Conservation (phyloP, 2,329 filamentous ascomycete genomes). For the Reticulascus tulasneorum region DNA sequence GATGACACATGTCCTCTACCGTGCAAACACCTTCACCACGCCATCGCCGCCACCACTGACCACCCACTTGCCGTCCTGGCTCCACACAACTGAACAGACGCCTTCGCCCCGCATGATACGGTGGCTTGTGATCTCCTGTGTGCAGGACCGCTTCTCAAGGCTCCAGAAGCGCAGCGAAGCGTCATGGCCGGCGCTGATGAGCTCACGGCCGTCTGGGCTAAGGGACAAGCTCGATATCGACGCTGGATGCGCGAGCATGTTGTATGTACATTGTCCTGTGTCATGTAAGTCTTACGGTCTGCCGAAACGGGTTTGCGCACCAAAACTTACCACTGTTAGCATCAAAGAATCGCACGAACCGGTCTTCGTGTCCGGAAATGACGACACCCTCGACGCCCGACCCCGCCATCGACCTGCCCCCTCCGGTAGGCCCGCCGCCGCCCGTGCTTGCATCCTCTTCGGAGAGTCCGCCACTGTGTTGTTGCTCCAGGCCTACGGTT, state of each 20-base stretch:
- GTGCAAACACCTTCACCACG: slow-evolving; percentile 85
- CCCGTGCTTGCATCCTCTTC: slow-evolving; percentile 66
- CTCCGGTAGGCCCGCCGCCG: slow-evolving; percentile 75
- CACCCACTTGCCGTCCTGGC: slow-evolving; percentile 89
- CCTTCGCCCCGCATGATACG: slow-evolving; percentile 94
- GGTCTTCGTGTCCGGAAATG: slow-evolving; percentile 94
- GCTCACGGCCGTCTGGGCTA: slow-evolving; percentile 87
- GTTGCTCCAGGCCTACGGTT: slow-evolving; percentile 75
- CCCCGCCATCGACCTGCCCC: slow-evolving; percentile 59
- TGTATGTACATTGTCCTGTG: slow-evolving; percentile 96
- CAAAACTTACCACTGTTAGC: slow-evolving; percentile 86
- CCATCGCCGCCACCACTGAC: slow-evolving; percentile 93
- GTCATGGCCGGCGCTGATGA: slow-evolving; percentile 94
- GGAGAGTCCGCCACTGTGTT: slow-evolving; percentile 53
- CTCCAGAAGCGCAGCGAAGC: slow-evolving; percentile 96
- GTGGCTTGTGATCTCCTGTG: slow-evolving; percentile 90
- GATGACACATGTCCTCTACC: too few relatives aligned
- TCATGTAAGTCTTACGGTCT: neutral
- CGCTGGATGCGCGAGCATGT: slow-evolving; percentile 93
- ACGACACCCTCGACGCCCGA: slow-evolving; percentile 88
- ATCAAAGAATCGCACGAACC: slow-evolving; percentile 95
- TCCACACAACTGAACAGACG: slow-evolving; percentile 93
- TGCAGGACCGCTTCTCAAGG: slow-evolving; percentile 90
- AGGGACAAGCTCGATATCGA: slow-evolving; percentile 89
- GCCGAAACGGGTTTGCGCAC: too few relatives aligned